Base-by-base conservation (phyloP, 345 rosid species). In the Excoecaria cochinchinensis region DNA sequence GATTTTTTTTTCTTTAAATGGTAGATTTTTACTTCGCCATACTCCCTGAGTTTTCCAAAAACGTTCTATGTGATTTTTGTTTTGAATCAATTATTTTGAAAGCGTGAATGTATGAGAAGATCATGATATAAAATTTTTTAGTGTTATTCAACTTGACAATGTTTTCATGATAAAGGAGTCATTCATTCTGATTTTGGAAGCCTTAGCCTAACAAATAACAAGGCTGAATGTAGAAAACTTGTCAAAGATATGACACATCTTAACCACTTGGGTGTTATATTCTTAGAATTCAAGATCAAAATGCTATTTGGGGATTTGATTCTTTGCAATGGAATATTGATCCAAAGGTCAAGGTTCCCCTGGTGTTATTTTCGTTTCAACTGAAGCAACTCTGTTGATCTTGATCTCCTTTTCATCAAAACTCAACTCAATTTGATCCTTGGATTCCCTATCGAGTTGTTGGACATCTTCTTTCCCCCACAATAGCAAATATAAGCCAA, bases 391-490 rank as follows among this genome's bases (percentile, higher is more conserved):
- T 58, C 70, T 74, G 4, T 76, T 56, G 4, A 38, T 69, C 39
- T 44, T 8, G 17, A 12, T 39, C 8, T 67, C 74, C 1, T 68
- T 44, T 72, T 78, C 83, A 47, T 76, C 80, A 16, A 42, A 15
- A 17, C 68, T 46, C 0, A 68, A 65, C 47, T 9, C 22, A 47
- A 74, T 58, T 46, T 79, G 74, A 71, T 74, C 82, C 46, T 67
- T 64, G 39, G 76, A 62, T 69, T 78, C 68, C 11, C 53, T 14
- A 31, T 58, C 67, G 77, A 14, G 67, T 48, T 72, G 61, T 53
- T 53, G 63, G 25, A 84, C 89, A 10, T 65, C 84, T 56, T 86
- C 92, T 83, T 89, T 91, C n/a, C 93, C 96, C 93, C 93, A 89
- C 15, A 88, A 70, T 74, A 91, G 84, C 77, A 89, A 51, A 78